These are phyloP conservation scores for Protea cynaroides DNA, from an alignment of 164 flowering plant genomes.

Conservation along the genomic window DNA sequence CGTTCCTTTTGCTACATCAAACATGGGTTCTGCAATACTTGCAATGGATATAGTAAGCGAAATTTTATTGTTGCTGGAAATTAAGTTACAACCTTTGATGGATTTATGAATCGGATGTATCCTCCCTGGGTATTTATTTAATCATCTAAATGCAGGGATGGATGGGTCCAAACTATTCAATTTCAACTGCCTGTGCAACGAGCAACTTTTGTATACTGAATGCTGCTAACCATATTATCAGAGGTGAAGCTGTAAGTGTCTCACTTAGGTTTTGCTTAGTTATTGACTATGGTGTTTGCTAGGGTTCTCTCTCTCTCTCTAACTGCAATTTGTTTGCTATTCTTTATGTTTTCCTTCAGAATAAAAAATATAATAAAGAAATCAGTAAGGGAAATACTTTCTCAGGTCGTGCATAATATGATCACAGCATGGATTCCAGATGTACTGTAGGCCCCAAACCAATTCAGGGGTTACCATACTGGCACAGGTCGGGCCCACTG, in stretches of 20 bases:
- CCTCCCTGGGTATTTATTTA: conserved; percentile 5
- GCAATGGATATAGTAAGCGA: conserved; percentile 91
- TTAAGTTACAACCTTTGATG: not conserved
- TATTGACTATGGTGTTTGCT: not conserved
- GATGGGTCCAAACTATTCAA: conserved; percentile 99
- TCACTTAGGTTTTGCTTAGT: not conserved
- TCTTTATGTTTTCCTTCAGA: too few relatives aligned
- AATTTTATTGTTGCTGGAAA: not conserved
- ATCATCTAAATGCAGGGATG: conserved; percentile 65
- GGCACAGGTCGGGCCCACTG: too few relatives aligned
- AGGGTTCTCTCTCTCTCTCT: conserved; percentile 1
- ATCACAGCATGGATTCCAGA: too few relatives aligned
- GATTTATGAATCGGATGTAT: conserved; percentile 2
- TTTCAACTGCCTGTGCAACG: conserved; percentile 99
- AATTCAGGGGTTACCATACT: too few relatives aligned
- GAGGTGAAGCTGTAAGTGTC: conserved; percentile 94
- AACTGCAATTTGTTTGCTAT: too few relatives aligned
- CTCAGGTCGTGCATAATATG: too few relatives aligned
- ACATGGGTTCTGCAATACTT: conserved; percentile 98
- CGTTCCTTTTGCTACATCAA: conserved; percentile 96
- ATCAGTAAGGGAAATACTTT: not conserved
- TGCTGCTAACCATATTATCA: conserved; percentile 90
- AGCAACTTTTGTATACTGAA: conserved; percentile 94
- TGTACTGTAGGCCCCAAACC: too few relatives aligned
- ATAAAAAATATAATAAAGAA: not conserved